phyloP scores from a whole-genome alignment of 2,329 filamentous ascomycete species.

The Stagonosporopsis chrysanthemi region DNA sequence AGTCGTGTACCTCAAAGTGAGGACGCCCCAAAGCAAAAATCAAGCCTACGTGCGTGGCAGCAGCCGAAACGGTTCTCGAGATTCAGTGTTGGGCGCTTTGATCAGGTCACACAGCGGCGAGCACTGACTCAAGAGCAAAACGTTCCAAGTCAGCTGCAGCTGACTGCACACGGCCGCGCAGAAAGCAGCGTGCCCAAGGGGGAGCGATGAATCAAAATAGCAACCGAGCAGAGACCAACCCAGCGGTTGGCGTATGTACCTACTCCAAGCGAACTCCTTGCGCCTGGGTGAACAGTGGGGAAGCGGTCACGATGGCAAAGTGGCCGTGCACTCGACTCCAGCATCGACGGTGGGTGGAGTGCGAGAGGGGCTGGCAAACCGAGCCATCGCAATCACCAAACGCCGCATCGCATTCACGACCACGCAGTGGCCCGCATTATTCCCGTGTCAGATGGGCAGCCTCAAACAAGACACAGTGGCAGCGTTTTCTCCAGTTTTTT shows the following conservation, averaged over 20 bases:
- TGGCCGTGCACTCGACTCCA: slow-evolving; percentile 4
- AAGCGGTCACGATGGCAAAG: slow-evolving; percentile 2
- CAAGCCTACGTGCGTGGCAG: not conserved
- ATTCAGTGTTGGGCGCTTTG: not conserved
- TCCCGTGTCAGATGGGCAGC: not conserved
- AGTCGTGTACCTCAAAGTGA: not conserved
- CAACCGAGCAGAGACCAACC: not conserved
- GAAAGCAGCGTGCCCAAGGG: not conserved
- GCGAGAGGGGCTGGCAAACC: not conserved
- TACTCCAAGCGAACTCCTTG: too few relatives aligned
- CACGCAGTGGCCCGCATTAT: slow-evolving; percentile 2
- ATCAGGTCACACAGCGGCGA: slow-evolving; percentile 1
- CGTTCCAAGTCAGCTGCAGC: not conserved
- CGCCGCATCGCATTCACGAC: slow-evolving; percentile 1
- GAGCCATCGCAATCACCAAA: not conserved
- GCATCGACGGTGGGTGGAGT: not conserved
- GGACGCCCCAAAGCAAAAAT: not conserved
- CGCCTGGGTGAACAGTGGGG: slow-evolving; percentile 6
- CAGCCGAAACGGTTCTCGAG: not conserved
- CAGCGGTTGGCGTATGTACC: too few relatives aligned
- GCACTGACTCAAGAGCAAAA: not conserved
- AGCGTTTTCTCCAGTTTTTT: not conserved
- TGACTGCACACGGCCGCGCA: slow-evolving; percentile 12
- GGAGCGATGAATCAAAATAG: not conserved
- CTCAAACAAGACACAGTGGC: slow-evolving; percentile 2